phyloP scores from a whole-genome alignment of 169 alveolate species.

The Perkinsus chesapeaki region DNA sequence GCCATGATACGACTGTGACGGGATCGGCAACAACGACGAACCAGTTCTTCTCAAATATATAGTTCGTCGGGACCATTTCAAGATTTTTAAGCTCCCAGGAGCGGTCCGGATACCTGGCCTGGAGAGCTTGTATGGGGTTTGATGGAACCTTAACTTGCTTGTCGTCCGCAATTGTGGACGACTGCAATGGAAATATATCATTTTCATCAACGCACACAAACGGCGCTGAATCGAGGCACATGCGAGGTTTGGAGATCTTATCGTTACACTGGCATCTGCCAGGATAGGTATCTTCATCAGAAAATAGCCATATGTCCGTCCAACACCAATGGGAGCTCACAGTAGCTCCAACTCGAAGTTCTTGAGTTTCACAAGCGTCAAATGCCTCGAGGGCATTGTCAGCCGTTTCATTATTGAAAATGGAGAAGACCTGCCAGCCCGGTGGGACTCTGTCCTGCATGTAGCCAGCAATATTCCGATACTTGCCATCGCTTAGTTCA shows the following conservation, averaged over 20 bases:
- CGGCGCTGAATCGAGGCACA: background rate
- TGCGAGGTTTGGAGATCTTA: background rate
- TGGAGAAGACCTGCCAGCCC: background rate
- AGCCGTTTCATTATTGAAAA: background rate
- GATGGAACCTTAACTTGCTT: background rate
- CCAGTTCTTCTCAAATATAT: background rate
- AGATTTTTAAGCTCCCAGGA: background rate
- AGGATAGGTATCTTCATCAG: background rate
- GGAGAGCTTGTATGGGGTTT: background rate
- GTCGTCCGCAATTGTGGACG: background rate
- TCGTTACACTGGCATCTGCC: background rate
- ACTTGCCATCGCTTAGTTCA: background rate
- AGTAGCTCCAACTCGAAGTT: background rate
- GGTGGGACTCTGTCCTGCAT: background rate
- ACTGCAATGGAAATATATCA: background rate
- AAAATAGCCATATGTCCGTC: background rate
- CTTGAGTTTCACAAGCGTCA: background rate
- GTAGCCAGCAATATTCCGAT: background rate
- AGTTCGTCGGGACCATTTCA: background rate
- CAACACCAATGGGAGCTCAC: background rate
- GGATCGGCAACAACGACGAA: background rate
- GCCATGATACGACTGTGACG: background rate
- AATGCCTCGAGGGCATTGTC: background rate
- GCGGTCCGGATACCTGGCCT: background rate
- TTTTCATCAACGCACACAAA: background rate